These are phyloP conservation scores for Thielaviopsis punctulata DNA, from an alignment of 2,329 filamentous ascomycete species.

Conservation along the genomic window DNA sequence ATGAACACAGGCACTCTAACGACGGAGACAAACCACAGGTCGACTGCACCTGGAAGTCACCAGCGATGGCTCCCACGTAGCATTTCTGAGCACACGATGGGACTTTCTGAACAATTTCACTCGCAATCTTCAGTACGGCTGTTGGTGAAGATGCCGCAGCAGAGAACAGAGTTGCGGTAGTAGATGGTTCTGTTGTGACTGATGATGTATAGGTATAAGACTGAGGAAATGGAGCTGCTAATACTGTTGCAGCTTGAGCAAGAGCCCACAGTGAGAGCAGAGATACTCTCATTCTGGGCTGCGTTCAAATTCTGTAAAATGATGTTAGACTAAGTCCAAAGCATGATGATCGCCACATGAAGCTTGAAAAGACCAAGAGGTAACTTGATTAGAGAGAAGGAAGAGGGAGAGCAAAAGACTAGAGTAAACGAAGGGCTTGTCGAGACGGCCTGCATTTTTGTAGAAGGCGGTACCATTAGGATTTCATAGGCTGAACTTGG, in stretches of 20 bases:
- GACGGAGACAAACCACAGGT: constrained; percentile 2
- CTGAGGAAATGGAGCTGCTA: neutral
- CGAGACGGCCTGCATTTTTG: neutral
- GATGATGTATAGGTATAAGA: neutral
- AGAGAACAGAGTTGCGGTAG: neutral
- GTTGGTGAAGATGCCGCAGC: neutral
- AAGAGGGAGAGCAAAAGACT: neutral
- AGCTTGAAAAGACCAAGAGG: neutral
- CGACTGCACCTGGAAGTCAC: neutral
- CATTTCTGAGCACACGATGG: constrained; percentile 4
- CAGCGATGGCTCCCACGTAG: constrained; percentile 1
- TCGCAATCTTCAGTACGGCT: neutral
- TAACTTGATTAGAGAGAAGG: neutral
- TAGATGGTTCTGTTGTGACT: neutral
- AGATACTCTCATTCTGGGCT: neutral
- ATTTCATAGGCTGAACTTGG: neutral
- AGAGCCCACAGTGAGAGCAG: neutral
- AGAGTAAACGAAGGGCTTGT: neutral
- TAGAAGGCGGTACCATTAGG: neutral
- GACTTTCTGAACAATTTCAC: constrained; percentile 3
- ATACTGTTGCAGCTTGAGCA: neutral
- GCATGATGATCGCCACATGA: neutral
- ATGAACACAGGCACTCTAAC: constrained; percentile 4
- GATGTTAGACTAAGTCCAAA: neutral
- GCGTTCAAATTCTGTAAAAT: neutral